Base-by-base conservation (phyloP, 441 rosid species). In the Aleurites moluccanus region DNA sequence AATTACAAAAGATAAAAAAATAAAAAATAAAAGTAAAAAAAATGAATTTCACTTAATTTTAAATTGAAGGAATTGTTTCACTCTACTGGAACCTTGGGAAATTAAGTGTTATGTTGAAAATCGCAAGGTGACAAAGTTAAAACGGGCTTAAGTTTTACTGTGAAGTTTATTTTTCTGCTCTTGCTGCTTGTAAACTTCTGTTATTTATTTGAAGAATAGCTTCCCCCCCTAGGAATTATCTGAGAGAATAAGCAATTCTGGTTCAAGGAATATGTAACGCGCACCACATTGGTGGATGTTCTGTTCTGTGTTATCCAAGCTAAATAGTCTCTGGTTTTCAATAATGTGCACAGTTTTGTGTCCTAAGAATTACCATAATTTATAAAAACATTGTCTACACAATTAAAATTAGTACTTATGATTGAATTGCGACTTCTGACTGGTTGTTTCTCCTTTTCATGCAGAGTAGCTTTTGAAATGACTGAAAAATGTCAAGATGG, bases 391-490 rank as follows among this genome's bases (percentile, higher is more conserved):
- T 27, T 15, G 13, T 60, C 20, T 60, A 2, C 38, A 18, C 13
- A 10, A 30, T 23, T 6, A 49, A 14, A 30, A 57, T 21, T 13
- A 25, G 16, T 25, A 20, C 18, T 42, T 21, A 20, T 15, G 35
- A 7, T 10, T 50, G 16, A 2, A 52, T 52, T 28, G 57, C 56
- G 63, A 13, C 65, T 3, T 30, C 21, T 56, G 40, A 33, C 20
- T 3, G 20, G 15, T 75, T 1, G 4, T 40, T 21, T 55, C 7
- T 55, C 6, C 2, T 69, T 82, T 71, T 64, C 42, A 53, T 80
- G 85, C 87, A 86, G 89, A 45, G 77, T 78, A 75, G 84, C 79
- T 76, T 83, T 71, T 73, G 82, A 81, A 79, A 77, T 81, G 83
- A 73, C 77, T 68, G 60, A 81, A 55, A 80, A 73, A 66, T 80